phyloP scores from a whole-genome alignment of 768 basidiomycete species.

The Gyrodon lividus region DNA sequence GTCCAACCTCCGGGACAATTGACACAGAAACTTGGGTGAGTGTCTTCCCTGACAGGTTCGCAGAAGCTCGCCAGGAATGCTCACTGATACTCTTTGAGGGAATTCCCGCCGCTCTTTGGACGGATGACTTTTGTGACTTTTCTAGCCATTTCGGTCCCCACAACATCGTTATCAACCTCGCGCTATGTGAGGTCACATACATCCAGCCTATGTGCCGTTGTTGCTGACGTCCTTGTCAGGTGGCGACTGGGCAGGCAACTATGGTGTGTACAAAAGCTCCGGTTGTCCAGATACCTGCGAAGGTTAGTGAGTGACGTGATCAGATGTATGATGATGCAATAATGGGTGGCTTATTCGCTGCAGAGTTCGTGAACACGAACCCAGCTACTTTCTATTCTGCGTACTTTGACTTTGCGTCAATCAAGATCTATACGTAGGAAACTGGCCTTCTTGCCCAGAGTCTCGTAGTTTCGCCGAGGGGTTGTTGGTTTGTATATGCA shows the following conservation, averaged over 20 bases:
- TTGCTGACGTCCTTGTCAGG: constrained; percentile 32
- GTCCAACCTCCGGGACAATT: constrained; percentile 10
- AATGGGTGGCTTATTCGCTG: neutral
- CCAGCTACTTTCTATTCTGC: constrained; percentile 66
- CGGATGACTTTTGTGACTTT: constrained; percentile 37
- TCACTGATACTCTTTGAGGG: constrained; percentile 21
- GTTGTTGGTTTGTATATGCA: too few relatives aligned
- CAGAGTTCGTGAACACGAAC: constrained; percentile 45
- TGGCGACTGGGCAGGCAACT: constrained; percentile 56
- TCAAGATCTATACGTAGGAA: constrained; percentile 48
- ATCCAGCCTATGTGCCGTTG: neutral
- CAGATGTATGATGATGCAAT: neutral
- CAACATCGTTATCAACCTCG: constrained; percentile 45
- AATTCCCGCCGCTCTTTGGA: constrained; percentile 33
- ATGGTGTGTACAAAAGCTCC: constrained; percentile 39
- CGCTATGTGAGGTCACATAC: constrained; percentile 51
- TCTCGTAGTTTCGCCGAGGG: too few relatives aligned
- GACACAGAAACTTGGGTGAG: constrained; percentile 34
- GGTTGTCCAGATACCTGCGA: constrained; percentile 56
- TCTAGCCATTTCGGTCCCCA: constrained; percentile 33
- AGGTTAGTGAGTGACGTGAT: constrained; percentile 42
- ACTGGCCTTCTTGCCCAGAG: too few relatives aligned
- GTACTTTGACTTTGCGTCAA: constrained; percentile 67
- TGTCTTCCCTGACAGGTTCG: neutral
- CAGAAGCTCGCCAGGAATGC: neutral